These are phyloP conservation scores for Picea abies DNA, from an alignment of 83 land plant genomes.

Conservation along the genomic window DNA sequence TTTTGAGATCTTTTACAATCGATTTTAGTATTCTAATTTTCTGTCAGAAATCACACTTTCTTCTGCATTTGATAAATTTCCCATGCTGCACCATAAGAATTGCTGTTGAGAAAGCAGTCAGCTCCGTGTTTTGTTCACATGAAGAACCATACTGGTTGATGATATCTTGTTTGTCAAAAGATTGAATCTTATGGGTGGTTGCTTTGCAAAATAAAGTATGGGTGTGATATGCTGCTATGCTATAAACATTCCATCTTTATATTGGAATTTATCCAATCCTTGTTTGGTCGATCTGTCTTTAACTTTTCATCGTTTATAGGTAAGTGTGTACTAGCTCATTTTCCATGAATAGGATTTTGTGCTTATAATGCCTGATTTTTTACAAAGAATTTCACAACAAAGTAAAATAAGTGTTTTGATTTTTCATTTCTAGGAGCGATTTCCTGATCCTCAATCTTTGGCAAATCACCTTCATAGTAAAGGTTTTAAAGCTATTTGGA, in stretches of 20 bases:
- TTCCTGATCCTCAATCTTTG: conserved; percentile 74
- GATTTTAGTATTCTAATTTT: conserved; percentile 1
- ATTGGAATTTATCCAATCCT: not conserved
- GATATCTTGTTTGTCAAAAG: conserved; percentile 1
- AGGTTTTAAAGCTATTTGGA: conserved; percentile 95
- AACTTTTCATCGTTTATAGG: not conserved
- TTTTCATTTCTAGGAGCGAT: conserved; percentile 62
- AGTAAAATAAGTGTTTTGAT: not conserved
- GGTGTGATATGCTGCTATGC: not conserved
- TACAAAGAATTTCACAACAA: not conserved
- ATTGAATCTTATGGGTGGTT: not conserved
- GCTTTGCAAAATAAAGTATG: not conserved
- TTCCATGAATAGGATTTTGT: not conserved
- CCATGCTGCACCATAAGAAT: not conserved
- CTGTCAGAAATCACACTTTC: not conserved
- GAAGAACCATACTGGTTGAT: not conserved
- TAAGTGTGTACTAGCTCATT: not conserved
- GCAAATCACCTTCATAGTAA: conserved; percentile 59
- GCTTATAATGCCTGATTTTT: not conserved
- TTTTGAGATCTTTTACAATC: not conserved
- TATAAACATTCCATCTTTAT: not conserved
- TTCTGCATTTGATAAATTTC: not conserved
- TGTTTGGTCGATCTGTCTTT: not conserved
- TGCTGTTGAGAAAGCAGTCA: not conserved
- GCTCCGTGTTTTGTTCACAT: not conserved